Evolutionary conservation across 2,329 filamentous ascomycete species (phyloP), one percentile per base, ranked within the genome.

Genomic region (Fusarium sarcochroum): DNA sequence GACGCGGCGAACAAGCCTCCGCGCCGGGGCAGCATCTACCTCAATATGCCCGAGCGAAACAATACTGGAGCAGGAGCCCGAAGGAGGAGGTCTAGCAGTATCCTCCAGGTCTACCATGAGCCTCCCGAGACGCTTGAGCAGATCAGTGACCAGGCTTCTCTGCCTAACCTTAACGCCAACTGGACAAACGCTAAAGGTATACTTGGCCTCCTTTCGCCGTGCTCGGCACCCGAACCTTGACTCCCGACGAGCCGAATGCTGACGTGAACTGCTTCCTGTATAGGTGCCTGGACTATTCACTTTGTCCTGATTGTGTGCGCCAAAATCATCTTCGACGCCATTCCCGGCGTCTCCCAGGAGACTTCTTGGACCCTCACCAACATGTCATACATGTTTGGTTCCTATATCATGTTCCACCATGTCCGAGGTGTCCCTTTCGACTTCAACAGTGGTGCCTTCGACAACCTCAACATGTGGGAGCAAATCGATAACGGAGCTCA

Each of bases 391-490:
- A 98, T 98, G 94, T 92, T 96, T 76, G 94, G 94, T 76, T 98
- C 95, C 41, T 99, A 98, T 81, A 89, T 99, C 81, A 99, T 99
- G 96, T 99, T 99, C 83, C 96, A 99, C 83, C 97, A 93, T 86
- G 96, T 99, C 73, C 93, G 95, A 78, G 96, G 96, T 73, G 93
- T 98, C 46, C 96, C 96, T 7, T 99, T 99, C 78, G 96, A 99
- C 81, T 99, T 99, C 87, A 99, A 99, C 79, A 91, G 93, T 58
- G 96, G 96, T 62, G 96, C 96, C 73, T 99, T 98, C 81, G 96
- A 99, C 86, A 98, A 99, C 81, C 87, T 99, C 77, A 99, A 98
- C 84, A 98, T 99, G 96, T 99, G 96, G 96, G 96, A 99, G 84
- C 96, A 99, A 83, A 99, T 99, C 80, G 96, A 99, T 84, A 97